phyloP scores from a whole-genome alignment of 75 land plant genomes.

The Cryptomeria japonica region DNA sequence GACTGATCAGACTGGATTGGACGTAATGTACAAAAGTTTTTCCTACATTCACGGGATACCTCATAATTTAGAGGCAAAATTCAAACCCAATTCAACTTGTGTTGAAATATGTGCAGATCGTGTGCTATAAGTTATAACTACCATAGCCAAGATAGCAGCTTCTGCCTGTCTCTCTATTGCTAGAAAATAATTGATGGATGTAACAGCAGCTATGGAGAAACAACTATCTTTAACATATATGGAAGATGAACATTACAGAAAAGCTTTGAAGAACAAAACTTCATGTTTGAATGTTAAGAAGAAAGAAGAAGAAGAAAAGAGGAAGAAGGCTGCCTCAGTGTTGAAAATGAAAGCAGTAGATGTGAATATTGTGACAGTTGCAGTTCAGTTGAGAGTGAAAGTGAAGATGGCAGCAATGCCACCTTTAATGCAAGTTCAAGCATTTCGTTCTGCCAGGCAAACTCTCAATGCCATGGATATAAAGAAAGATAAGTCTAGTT shows the following conservation, averaged over 20 bases:
- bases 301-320: background rate
- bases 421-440: constrained; percentile 23
- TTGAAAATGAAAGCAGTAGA: constrained; percentile 8
- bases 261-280: too few relatives aligned
- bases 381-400: constrained; percentile 12
- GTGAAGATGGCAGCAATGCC: constrained; percentile 30
- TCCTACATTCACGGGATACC: background rate
- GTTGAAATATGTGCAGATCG: background rate
- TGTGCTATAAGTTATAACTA: background rate
- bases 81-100: background rate
- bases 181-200: background rate
- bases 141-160: background rate
- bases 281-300: background rate
- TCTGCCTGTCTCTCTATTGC: background rate
- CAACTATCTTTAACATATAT: too few relatives aligned
- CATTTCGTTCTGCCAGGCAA: constrained; percentile 16
- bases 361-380: constrained; percentile 21
- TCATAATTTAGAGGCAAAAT: background rate
- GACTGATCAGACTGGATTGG: background rate
- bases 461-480: background rate
- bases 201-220: too few relatives aligned
- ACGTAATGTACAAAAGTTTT: background rate
- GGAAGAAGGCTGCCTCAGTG: background rate
- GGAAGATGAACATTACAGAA: too few relatives aligned
- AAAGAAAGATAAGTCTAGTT: background rate